These are phyloP conservation scores for Venturia nashicola DNA, from an alignment of 2,329 filamentous ascomycete genomes.

Conservation along the genomic window DNA sequence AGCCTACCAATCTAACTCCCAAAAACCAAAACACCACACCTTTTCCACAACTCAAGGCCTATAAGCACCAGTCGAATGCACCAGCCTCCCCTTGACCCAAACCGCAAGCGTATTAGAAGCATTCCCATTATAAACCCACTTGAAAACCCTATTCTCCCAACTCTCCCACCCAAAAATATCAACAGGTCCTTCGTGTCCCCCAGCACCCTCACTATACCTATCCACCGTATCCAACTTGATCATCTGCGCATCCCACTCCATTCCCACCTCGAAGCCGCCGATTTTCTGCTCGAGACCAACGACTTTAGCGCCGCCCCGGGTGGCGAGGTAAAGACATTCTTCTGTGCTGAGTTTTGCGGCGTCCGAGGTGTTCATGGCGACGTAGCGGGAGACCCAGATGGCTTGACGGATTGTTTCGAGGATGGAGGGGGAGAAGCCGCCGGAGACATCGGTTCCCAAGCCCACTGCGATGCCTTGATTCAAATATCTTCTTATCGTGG, in stretches of 20 bases:
- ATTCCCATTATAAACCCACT: conserved; percentile 92
- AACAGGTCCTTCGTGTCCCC: conserved; percentile 46
- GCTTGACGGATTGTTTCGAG: conserved; percentile 77
- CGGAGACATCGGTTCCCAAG: conserved; percentile 81
- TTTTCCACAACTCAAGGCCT: not conserved
- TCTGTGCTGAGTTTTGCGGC: conserved; percentile 63
- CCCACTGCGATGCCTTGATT: conserved; percentile 67
- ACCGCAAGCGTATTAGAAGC: conserved; percentile 81
- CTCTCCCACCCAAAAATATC: conserved; percentile 85
- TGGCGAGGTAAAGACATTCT: conserved; percentile 78
- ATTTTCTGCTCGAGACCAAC: conserved; percentile 61
- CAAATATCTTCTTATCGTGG: conserved; percentile 62
- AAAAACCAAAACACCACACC: not conserved
- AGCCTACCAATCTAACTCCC: too few species aligned
- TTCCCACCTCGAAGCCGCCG: conserved; percentile 74
- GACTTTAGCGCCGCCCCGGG: conserved; percentile 72
- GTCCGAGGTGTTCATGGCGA: conserved; percentile 42
- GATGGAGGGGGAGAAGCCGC: conserved; percentile 72
- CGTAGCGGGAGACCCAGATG: conserved; percentile 61
- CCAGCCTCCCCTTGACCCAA: conserved; percentile 77
- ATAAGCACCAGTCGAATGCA: conserved; percentile 43
- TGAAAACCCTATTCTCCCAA: conserved; percentile 78
- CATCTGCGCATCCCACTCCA: conserved; percentile 85
- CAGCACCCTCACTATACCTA: conserved; percentile 14
- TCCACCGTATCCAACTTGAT: conserved; percentile 45